Evolutionary conservation across 2,329 filamentous ascomycete species (phyloP), one percentile per base, ranked within the genome.

Genomic region (Alternaria solani): DNA sequence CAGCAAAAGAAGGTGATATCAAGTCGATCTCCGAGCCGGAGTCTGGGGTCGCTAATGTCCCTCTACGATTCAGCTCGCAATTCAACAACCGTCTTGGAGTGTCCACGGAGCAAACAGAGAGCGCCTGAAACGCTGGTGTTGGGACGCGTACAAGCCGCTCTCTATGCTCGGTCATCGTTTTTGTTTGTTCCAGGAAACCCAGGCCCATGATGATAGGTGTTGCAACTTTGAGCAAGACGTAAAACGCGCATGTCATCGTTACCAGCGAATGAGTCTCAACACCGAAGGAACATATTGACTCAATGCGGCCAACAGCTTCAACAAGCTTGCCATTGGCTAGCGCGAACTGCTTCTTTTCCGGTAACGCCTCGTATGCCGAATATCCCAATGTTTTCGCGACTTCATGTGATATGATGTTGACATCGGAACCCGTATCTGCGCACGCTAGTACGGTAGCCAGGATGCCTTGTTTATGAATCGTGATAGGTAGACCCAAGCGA

Each of bases 341-440:
- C 12, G 30, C 3, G 9, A 32, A 32, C 12, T 12, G 8, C 8
- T 32, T 32, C 30, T 32, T 32, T 5, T 11, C 30, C 30, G 47
- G 18, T 7, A 28, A 6, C 4, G 11, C 8, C 3, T 48, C 34
- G 32, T 53, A 48, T 8, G 14, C 23, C 1, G 41, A 39, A 14
- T 51, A 42, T 12, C 59, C 54, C n/a, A 65, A 38, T 16, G 30
- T 11, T 18, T 16, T 20, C 4, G 57, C 63, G 2, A 65, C 25
- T 2, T 58, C 57, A 16, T 42, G 7, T 3, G 63, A 63, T 2
- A 65, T 65, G 6, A 65, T 53, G 23, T 63, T 65, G 8, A 39
- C 60, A n/a, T 61, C 63, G 3, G 63, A 44, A 6, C 60, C 42
- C 1, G 49, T 59, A 26, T 65, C 56, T 6, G 62, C 47, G 23